These are phyloP conservation scores for Colletotrichum nymphaeae DNA, from an alignment of 2,329 filamentous ascomycete species.

Conservation along the genomic window DNA sequence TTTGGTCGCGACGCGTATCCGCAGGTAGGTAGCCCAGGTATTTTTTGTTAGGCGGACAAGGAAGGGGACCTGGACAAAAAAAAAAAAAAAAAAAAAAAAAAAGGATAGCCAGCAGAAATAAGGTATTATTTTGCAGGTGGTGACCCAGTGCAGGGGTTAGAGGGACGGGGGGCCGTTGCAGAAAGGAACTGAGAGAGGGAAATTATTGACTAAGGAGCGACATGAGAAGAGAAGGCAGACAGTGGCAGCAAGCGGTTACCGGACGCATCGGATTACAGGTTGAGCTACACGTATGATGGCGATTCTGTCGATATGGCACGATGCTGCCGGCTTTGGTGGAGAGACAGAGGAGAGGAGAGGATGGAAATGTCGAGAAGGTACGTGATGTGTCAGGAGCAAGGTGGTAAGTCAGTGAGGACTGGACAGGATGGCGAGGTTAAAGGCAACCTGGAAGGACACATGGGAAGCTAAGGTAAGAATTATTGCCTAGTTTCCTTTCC, in stretches of 20 bases:
- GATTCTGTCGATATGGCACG: slow-evolving; percentile 11
- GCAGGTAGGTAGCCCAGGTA: neutral
- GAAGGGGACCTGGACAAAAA: neutral
- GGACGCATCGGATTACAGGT: slow-evolving; percentile 36
- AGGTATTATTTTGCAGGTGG: slow-evolving; percentile 31
- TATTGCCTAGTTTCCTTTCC: neutral
- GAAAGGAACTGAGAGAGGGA: slow-evolving; percentile 22
- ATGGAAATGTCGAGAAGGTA: slow-evolving; percentile 5
- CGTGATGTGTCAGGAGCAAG: slow-evolving; percentile 24
- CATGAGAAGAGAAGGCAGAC: slow-evolving; percentile 32
- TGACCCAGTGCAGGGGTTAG: slow-evolving; percentile 28
- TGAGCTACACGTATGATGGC: slow-evolving; percentile 13
- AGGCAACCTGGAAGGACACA: slow-evolving; percentile 10
- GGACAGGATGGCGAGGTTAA: slow-evolving; percentile 7
- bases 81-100: neutral
- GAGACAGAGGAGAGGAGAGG: neutral
- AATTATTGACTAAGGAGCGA: slow-evolving; percentile 38
- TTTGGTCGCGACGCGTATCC: slow-evolving; percentile 23
- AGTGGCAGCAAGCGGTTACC: slow-evolving; percentile 20
- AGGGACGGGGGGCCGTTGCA: slow-evolving; percentile 27
- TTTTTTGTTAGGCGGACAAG: slow-evolving; percentile 23
- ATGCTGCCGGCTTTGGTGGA: neutral
- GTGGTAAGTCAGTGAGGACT: slow-evolving; percentile 20
- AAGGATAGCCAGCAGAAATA: slow-evolving; percentile 24
- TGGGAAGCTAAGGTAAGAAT: neutral